A percentile compares a stretch with the other conserved stretches of the same genome.
Evolutionary conservation across 2,329 filamentous ascomycete species (phyloP).

Genomic region (Acrodontium crateriforme): DNA sequence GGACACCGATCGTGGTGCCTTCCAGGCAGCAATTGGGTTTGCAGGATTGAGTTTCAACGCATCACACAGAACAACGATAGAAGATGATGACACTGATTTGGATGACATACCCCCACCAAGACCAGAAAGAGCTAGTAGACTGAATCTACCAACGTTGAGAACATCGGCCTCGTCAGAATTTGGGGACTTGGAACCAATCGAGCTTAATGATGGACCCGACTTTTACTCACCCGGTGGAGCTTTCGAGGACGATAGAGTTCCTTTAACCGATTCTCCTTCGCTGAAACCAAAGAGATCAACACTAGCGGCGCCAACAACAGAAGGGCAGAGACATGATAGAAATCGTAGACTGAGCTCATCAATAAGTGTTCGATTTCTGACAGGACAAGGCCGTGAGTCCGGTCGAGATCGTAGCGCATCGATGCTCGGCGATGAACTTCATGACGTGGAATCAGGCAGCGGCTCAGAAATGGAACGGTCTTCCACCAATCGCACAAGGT

Average conservation of each 20-base stretch:
- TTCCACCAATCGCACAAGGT: slow-evolving; percentile 29
- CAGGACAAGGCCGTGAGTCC: slow-evolving; percentile 16
- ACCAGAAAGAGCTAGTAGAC: slow-evolving; percentile 8
- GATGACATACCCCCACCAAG: slow-evolving; percentile 8
- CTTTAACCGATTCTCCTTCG: slow-evolving; percentile 41
- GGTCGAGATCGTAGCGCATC: slow-evolving; percentile 26
- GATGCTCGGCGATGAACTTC: slow-evolving; percentile 47
- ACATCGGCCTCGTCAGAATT: slow-evolving; percentile 13
- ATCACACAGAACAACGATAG: slow-evolving; percentile 16
- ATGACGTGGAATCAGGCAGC: slow-evolving; percentile 45
- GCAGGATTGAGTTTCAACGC: slow-evolving; percentile 32
- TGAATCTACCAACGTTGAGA: slow-evolving; percentile 17
- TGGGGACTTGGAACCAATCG: slow-evolving; percentile 24
- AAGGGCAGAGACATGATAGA: slow-evolving; percentile 34
- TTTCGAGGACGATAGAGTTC: slow-evolving; percentile 44
- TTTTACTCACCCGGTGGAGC: slow-evolving; percentile 36
- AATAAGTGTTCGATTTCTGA: slow-evolving; percentile 38
- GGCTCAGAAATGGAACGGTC: too few relatives aligned
- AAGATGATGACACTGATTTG: slow-evolving; percentile 10
- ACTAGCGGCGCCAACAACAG: slow-evolving; percentile 27
- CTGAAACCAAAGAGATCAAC: slow-evolving; percentile 43
- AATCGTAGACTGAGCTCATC: slow-evolving; percentile 25
- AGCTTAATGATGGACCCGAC: slow-evolving; percentile 40
- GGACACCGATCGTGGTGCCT: slow-evolving; percentile 31
- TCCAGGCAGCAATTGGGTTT: slow-evolving; percentile 37